Base-by-base conservation (phyloP, 352 stramenopile genomes). In the Phytopythium cucurbitacearum region DNA sequence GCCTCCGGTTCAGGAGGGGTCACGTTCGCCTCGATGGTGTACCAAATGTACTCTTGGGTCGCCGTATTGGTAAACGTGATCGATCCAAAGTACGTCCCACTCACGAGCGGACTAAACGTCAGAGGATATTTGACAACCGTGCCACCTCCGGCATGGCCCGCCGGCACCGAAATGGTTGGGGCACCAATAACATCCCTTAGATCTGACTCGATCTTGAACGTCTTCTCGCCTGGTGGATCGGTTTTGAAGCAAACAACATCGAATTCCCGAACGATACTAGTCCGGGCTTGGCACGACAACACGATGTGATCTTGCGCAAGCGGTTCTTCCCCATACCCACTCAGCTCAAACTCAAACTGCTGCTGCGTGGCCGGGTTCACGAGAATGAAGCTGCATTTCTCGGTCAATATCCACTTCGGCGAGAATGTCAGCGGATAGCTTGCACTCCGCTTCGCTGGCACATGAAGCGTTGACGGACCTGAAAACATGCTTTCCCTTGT, bases 191-290 rank as follows among this genome's bases (percentile, higher is more conserved):
- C 87, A 47, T 97, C 81, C 5, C 86, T 86, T n/a, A 98, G 57
- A 58, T 98, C 94, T 3, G 83, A 97, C 44, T 98, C 94, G 7
- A 98, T 87, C 21, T 79, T 84, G 51, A 87, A 98, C 0, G 61
- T 64, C 36, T 89, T 68, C 7, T 47, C 51, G 0, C 67, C 77
- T 11, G 66, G 61, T 0, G 66, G 43, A 10, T 81, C 71, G 3
- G 73, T 61, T 32, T 69, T 73, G 9, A 80, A 70, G 48, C 85
- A 89, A 7, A 79, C 57, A 7, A 98, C 77, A 8, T 70, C 54
- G 49, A 97, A 97, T 10, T 78, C 64, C 41, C 94, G 78, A 0
- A 76, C 54, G 6, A 95, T 53, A 48, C 80, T 95, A 38, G 96
- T 85, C 3, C 92, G 72, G 11, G 94, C 94, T 48, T 94, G 78